Evolutionary conservation across 2,329 filamentous ascomycete genomes (phyloP), one percentile per base, ranked within the genome.

Genomic region (Phaeosphaeriaceae sp.): DNA sequence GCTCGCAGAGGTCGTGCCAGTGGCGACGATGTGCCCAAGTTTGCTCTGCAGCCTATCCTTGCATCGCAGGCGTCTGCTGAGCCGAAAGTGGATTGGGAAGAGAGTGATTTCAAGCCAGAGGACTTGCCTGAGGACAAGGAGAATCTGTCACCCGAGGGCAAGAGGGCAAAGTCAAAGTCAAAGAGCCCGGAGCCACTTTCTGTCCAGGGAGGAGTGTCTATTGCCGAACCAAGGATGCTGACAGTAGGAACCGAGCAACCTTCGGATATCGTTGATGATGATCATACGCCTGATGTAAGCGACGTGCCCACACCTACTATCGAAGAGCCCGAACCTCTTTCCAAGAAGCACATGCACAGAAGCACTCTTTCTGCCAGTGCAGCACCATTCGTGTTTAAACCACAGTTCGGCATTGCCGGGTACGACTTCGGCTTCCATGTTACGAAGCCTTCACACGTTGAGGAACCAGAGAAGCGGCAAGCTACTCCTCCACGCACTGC

Each of bases 1-100:
- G 85, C 85, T 55, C 85, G 86, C 59, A 85, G 84, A 50, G 80
- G 75, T 37, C 83, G 80, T 15, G 83, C 81, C 43, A 86, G 89
- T 63, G 87, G 84, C 15, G 87, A 95, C 61, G 83, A 87, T 41
- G 85, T 93, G 18, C 87, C 89, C 17, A 79, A 85, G 42, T 96
- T 95, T 70, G 90, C 90, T 75, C 47, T 67, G 4, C 70, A 71
- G 48, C 69, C 68, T 6, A 48, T 71, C 15, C 61, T 73, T 45
- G 76, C 78, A 8, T 70, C 70, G 15, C 67, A 73, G 36, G 66
- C 70, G 28, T 47, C 70, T 23, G 63, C 50, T 32, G 52, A 74
- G 35, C 52, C 63, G 42, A 59, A 70, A 48, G 47, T 60, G 40
- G 42, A 57, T 21, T 62, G 61, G 26, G 46, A 52, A 23, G 57